phyloP scores from a whole-genome alignment of 1,139 yeast species.

The Protomyces arabidopsidicola region DNA sequence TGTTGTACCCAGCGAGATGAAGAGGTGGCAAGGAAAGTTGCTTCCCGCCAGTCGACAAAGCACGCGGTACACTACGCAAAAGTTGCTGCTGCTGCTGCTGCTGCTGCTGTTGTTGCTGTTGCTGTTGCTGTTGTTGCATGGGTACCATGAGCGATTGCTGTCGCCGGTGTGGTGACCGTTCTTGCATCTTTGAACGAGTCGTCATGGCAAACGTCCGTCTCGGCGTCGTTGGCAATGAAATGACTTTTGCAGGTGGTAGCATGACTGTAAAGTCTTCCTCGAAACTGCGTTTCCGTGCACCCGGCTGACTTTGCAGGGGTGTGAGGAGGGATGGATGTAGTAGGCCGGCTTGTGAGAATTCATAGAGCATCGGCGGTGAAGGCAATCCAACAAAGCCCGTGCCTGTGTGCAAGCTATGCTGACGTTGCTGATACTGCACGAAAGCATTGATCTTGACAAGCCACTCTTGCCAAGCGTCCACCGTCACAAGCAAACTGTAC shows the following conservation, averaged over 20 bases:
- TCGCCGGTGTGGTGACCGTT: conserved; percentile 2
- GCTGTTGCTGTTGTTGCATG: background rate
- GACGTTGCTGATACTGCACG: conserved; percentile 23
- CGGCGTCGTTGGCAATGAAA: conserved; percentile 24
- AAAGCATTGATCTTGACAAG: conserved; percentile 10
- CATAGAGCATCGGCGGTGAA: conserved; percentile 8
- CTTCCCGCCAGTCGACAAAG: background rate
- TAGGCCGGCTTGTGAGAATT: background rate
- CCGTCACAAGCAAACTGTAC: conserved; percentile 36
- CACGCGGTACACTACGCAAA: background rate
- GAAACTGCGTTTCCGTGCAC: conserved; percentile 13
- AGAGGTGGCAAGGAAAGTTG: background rate
- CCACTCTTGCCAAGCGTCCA: conserved; percentile 27
- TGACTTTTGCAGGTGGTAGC: conserved; percentile 22
- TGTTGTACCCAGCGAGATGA: background rate
- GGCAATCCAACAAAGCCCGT: background rate
- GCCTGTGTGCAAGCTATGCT: background rate
- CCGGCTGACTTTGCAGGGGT: background rate
- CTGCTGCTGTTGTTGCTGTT: background rate
- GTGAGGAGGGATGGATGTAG: background rate
- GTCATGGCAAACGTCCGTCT: background rate
- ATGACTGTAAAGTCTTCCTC: conserved; percentile 1
- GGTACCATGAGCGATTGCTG: conserved; percentile 2
- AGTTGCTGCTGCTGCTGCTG: background rate
- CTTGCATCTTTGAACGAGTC: background rate